Evolutionary conservation across 768 basidiomycete genomes (phyloP), one percentile per base, ranked within the genome.

Genomic region (Lyophyllum shimeji): DNA sequence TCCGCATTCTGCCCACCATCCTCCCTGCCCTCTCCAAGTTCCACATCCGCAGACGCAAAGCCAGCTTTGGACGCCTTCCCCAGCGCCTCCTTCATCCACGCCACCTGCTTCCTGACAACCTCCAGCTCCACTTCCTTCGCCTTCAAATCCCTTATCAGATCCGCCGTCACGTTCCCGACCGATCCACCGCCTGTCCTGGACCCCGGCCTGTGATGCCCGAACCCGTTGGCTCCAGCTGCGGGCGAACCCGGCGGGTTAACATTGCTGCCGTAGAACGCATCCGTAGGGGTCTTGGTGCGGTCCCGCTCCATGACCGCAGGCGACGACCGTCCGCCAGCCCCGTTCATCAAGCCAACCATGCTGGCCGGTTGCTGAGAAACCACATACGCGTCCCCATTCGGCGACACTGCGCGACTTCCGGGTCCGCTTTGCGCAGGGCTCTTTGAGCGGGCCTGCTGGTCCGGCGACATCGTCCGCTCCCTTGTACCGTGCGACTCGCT

Each of bases 11-110:
- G 78, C 53, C 75, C 77, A 33, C 79, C 78, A 24, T 81, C 81
- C 33, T 75, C 73, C 39, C 63, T 65, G 1, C 67, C 69, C 33
- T 60, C 69, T 55, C 62, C 56, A n/a, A 67, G 67, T 39, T 69
- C 69, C 52, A 74, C 70, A 48, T 81, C 82, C 34, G 78, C 71
- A 61, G 85, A 82, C 17, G 90, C 76, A 69, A 89, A 98, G 3
- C 96, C 96, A 50, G 87, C 77, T 50, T 85, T 82, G 23, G 82
- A 79, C 0, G 96, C 96, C 65, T 86, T 82, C 4, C 75, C 72
- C 46, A 99, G 71, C 1, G 91, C 88, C 45, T 86, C 85, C 66
- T 84, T 86, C 85, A 98, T 87, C 89, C 96, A 97, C 33, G 75
- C 74, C 75, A 93, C 86, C 61, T 90, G 83, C 66, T 83, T 83